Conservation (phyloP, 257 asterid genomes). For the Schizonepeta tenuifolia region DNA sequence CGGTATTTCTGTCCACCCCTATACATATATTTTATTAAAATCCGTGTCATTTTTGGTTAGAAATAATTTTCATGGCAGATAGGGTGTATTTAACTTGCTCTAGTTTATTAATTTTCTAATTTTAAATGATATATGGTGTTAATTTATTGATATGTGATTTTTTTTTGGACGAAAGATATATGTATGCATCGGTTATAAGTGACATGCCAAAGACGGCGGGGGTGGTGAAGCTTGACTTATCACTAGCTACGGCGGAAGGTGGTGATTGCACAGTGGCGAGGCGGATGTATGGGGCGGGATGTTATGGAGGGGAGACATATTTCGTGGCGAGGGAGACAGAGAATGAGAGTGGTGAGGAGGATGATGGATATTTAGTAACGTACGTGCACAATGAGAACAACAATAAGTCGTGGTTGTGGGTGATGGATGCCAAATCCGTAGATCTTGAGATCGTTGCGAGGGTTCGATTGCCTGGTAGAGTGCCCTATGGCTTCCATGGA, state of each 20-base stretch:
- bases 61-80: too few relatives aligned
- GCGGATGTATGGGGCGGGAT: neutral
- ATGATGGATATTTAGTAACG: constrained; percentile 13
- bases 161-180: neutral
- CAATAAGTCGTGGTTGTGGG: neutral
- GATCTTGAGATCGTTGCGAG: constrained; percentile 1
- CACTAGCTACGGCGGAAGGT: neutral
- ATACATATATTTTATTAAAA: too few relatives aligned
- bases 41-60: too few relatives aligned
- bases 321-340: constrained; percentile 18
- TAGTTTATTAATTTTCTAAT: neutral
- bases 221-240: constrained; percentile 21
- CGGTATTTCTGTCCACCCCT: too few relatives aligned
- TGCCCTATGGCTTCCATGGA: constrained; percentile 30
- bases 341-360: neutral
- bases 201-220: neutral
- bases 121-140: neutral
- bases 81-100: too few relatives aligned
- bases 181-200: neutral
- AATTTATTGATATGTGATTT: neutral
- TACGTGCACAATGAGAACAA: neutral
- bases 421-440: constrained; percentile 10
- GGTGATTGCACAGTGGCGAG: constrained; percentile 16
- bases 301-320: neutral
- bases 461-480: constrained; percentile 5